Percentiles rank a stretch among this genome's conserved stretches.
Evolutionary conservation across 345 rosid species (phyloP).

Genomic region (Rubroshorea leprosula): DNA sequence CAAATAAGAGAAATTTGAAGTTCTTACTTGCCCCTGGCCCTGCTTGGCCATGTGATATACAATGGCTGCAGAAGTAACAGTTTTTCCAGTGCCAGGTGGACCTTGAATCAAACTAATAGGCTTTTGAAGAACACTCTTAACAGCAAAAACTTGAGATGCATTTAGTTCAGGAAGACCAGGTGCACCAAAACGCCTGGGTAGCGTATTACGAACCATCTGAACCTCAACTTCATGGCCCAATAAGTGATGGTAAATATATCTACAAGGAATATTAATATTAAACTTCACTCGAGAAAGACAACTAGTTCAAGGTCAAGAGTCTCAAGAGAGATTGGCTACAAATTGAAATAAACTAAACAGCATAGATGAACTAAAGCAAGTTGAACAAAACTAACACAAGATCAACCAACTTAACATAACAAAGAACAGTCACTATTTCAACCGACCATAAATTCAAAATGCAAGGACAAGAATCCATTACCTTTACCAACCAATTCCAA

Average conservation of each 20-base stretch:
- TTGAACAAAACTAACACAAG: too few species aligned
- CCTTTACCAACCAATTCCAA: too few species aligned
- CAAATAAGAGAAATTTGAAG: not conserved
- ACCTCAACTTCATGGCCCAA: conserved; percentile 98
- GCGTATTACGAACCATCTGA: conserved; percentile 85
- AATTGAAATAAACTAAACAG: too few species aligned
- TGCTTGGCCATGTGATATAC: conserved; percentile 99
- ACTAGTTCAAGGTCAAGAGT: too few species aligned
- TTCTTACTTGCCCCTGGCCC: conserved; percentile 93
- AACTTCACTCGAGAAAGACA: not conserved
- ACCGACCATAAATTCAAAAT: too few species aligned
- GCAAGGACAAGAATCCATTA: too few species aligned
- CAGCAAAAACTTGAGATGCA: conserved; percentile 99
- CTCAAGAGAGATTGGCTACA: too few species aligned
- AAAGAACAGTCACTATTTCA: too few species aligned
- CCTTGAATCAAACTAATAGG: conserved; percentile 99
- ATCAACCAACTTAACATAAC: too few species aligned
- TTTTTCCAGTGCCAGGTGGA: conserved; percentile 99
- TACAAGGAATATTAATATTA: conserved; percentile 23
- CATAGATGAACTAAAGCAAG: too few species aligned
- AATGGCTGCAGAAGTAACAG: conserved; percentile 98
- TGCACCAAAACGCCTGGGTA: conserved; percentile 96
- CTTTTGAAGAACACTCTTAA: conserved; percentile 95
- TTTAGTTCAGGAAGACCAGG: conserved; percentile 99
- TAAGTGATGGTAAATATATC: conserved; percentile 94